Conservation (phyloP, 345 rosid genomes). For the Murraya paniculata region DNA sequence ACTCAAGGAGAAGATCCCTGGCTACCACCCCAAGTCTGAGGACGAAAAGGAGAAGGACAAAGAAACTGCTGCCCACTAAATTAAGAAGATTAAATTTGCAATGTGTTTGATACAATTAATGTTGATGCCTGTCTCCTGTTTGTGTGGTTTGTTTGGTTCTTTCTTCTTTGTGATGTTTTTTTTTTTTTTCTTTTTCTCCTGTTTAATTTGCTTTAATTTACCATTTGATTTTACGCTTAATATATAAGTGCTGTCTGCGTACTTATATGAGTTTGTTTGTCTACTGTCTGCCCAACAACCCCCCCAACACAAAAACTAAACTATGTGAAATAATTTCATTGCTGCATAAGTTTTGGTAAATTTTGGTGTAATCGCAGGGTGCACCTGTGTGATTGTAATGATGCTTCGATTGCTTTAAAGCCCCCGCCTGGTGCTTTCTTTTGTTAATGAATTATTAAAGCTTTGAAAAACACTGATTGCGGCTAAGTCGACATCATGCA, state of each 20-base stretch:
- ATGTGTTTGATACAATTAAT: background rate
- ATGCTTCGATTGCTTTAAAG: background rate
- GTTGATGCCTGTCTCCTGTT: background rate
- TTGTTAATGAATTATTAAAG: background rate
- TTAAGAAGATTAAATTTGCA: background rate
- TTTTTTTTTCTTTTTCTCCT: background rate
- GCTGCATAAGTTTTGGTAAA: background rate
- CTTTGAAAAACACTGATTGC: background rate
- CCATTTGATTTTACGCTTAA: background rate
- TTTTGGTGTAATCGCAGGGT: background rate
- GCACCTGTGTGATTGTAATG: background rate
- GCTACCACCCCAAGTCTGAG: slow-evolving; percentile 56
- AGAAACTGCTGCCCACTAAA: slow-evolving; percentile 18
- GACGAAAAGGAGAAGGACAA: slow-evolving; percentile 45
- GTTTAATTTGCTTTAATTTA: background rate
- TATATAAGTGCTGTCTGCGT: background rate
- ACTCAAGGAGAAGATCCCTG: slow-evolving; percentile 92
- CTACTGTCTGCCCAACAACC: too few species aligned
- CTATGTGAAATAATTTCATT: background rate
- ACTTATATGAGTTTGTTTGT: background rate
- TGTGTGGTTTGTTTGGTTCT: slow-evolving; percentile 5
- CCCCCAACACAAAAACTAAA: background rate
- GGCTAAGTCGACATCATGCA: background rate
- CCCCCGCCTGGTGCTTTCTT: background rate
- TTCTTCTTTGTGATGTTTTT: background rate